Base-by-base conservation (phyloP, 2,329 filamentous ascomycete genomes). In the Byssothecium circinans region DNA sequence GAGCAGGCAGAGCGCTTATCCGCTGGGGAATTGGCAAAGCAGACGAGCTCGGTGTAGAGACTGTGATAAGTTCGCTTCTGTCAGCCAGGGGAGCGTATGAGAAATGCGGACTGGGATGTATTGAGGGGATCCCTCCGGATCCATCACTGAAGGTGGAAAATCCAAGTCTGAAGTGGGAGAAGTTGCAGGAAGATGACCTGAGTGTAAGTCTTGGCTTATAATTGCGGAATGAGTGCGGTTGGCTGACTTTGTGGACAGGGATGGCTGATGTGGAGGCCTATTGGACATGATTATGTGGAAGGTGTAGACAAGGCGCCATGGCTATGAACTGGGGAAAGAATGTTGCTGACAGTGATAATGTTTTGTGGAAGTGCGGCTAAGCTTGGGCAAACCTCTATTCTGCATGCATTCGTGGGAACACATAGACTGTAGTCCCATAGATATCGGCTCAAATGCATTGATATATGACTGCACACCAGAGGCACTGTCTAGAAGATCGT, bases 1-100 rank as follows among this genome's bases (percentile, higher is more conserved):
- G 72, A 2, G 61, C 61, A 5, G 72, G 67, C 5, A 49, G 62
- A 3, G 60, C 70, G 39, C 57, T 74, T 27, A 55, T 75, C 22
- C 58, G 65, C 17, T 74, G 69, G 63, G 71, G 73, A 5, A 68
- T 60, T 3, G 56, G 61, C 1, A 63, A 72, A n/a, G 71, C 49
- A 1, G 68, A 72, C 41, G 60, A 61, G n/a, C 50, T 70, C 22
- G 65, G 53, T 2, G 52, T 62, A 17, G 57, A 60, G 25, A 59
- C 53, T 12, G 57, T 57, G 1, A 41, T 61, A 4, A 55, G 50
- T 32, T 59, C 57, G 10, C 35, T 61, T 14, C 35, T 36, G 2
- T 57, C 50, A 17, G 59, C 59, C 3, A 29, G 41, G n/a, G 54
- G 50, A 0, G 56, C 54, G n/a, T 62, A 62, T 32, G 57, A 57